Conservation (phyloP, 164 flowering plant genomes). For the Vitis amurensis region DNA sequence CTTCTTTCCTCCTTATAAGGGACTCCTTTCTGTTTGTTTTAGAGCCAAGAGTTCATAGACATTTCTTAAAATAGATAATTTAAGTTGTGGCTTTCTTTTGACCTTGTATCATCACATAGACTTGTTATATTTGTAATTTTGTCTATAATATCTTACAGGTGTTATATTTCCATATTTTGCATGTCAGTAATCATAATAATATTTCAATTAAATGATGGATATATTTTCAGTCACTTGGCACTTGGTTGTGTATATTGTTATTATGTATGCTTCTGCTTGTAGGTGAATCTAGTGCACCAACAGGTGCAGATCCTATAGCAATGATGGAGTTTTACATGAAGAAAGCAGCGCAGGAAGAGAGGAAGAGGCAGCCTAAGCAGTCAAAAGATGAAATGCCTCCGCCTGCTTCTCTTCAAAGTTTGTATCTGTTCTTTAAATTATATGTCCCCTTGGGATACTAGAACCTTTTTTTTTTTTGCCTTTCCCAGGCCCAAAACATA, state of each 20-base stretch:
- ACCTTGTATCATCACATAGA: no score
- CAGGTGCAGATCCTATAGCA: conserved; percentile 75
- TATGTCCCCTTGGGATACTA: not conserved
- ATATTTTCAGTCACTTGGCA: not conserved
- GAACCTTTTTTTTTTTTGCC: not conserved
- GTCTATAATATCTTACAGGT: no score
- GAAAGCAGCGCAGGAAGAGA: conserved; percentile 95
- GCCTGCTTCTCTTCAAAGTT: conserved; percentile 93
- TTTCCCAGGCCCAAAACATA: no score
- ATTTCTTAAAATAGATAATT: no score
- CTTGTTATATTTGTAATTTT: no score
- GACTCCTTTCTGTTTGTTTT: no score
- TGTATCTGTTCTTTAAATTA: not conserved
- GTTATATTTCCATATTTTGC: no score
- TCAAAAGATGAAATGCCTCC: conserved; percentile 99
- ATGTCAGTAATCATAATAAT: no score
- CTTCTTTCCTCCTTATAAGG: no score
- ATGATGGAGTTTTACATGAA: conserved; percentile 98
- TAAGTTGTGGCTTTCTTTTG: no score
- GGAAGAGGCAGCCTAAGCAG: conserved; percentile 62
- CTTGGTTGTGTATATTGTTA: not conserved
- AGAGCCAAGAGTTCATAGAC: no score
- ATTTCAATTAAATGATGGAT: not conserved
- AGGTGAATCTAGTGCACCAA: conserved; percentile 56
- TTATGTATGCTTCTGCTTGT: not conserved